These are phyloP conservation scores for Coprinopsis strossmayeri DNA, from an alignment of 768 basidiomycete species.

Conservation along the genomic window DNA sequence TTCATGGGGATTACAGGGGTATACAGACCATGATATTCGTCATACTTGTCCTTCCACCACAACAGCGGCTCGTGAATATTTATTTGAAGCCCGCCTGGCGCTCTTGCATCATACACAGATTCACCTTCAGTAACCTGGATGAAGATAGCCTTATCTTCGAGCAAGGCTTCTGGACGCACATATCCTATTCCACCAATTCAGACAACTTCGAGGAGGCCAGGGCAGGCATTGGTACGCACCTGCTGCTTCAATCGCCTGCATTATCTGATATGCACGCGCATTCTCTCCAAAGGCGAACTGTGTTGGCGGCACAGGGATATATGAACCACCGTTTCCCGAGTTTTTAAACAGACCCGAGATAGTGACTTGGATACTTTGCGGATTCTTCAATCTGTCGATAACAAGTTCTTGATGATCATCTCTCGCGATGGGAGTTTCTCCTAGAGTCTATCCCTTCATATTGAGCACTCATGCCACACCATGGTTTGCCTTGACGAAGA, in stretches of 20 bases:
- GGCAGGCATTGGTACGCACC: not conserved
- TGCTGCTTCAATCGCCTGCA: not conserved
- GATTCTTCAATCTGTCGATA: too few relatives aligned
- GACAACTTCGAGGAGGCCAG: not conserved
- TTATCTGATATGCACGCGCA: too few relatives aligned
- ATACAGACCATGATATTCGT: conserved; percentile 11
- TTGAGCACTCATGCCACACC: too few relatives aligned
- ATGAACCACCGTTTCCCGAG: too few relatives aligned
- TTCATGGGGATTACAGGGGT: conserved; percentile 9
- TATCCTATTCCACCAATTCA: conserved; percentile 1
- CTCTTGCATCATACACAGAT: conserved; percentile 10
- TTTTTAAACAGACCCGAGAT: too few relatives aligned
- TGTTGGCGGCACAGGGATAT: too few relatives aligned
- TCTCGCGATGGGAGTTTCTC: too few relatives aligned
- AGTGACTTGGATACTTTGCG: too few relatives aligned
- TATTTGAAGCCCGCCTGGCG: conserved; percentile 10
- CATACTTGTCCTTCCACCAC: conserved; percentile 14
- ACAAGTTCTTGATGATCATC: too few relatives aligned
- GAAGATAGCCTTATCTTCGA: not conserved
- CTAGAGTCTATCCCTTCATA: too few relatives aligned
- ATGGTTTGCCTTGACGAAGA: too few relatives aligned
- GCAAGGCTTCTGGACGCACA: conserved; percentile 2
- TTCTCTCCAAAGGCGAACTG: too few relatives aligned
- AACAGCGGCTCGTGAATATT: conserved; percentile 8
- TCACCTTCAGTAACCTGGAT: conserved; percentile 7